Evolutionary conservation across 2,329 filamentous ascomycete species (phyloP), one percentile per base, ranked within the genome.

Genomic region (Penicillium sp.): DNA sequence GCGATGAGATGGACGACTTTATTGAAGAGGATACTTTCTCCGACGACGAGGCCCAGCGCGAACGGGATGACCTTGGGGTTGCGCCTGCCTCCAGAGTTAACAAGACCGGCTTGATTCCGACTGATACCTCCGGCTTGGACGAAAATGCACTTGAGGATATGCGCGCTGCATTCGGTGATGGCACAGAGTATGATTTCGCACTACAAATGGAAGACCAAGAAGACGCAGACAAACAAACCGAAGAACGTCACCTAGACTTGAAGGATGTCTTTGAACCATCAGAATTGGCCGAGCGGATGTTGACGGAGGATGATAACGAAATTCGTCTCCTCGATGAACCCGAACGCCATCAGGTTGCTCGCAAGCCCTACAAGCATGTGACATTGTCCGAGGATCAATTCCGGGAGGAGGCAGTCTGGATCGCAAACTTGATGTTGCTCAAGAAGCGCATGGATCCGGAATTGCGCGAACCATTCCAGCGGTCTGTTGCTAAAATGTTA

Each of bases 221-320:
- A 64, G 83, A 86, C 57, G 90, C 96, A 64, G 87, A 90, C 48
- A 86, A 89, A 57, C 83, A 89, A 64, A 84, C 87, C 59, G 89
- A 91, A 61, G 90, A 96, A 64, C 90, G 93, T 68, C 88, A 88
- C 44, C 86, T 97, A 42, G 91, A 97, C 75, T 84, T 99, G 61
- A 97, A 97, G 78, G 93, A 99, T 72, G 93, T 99, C 50, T 99
- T 99, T 69, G 94, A 99, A 76, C 94, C 94, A 0, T 96, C 93
- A 3, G 92, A 99, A 73, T 84, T 99, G 39, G 88, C 89, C 56
- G 94, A 99, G 77, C 93, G 91, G 77, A 89, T 97, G 74, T 85
- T 99, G 66, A 99, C 94, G 9, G 94, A 97, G 57, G 92, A 93
- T 62, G 94, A 99, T 74, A 96, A 97, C 73, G 80, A 86, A 57